These are phyloP conservation scores for Chamaecyparis obtusa DNA, from an alignment of 75 land plant species.

Conservation along the genomic window DNA sequence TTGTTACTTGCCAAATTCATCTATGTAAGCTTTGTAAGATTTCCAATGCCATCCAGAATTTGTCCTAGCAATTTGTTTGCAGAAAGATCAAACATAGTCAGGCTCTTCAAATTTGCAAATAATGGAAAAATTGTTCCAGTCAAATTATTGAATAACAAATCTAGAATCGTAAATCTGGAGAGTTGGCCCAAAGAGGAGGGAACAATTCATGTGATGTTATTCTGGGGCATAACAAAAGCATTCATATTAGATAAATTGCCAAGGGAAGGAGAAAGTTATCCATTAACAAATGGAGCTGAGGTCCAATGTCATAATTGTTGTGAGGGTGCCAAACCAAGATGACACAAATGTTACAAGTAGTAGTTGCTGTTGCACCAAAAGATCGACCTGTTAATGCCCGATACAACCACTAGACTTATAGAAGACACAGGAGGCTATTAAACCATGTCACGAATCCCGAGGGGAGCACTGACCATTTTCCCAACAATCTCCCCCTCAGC, in stretches of 20 bases:
- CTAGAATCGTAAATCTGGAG: slow-evolving; percentile 17
- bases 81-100: slow-evolving; percentile 38
- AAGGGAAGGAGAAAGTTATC: slow-evolving; percentile 58
- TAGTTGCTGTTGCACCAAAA: too few species aligned
- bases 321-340: slow-evolving; percentile 59
- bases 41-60: slow-evolving; percentile 42
- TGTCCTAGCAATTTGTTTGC: slow-evolving; percentile 49
- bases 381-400: too few species aligned
- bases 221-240: slow-evolving; percentile 54
- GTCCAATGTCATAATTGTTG: slow-evolving; percentile 51
- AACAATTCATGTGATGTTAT: slow-evolving; percentile 60
- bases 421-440: too few species aligned
- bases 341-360: too few species aligned
- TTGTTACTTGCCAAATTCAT: slow-evolving; percentile 44
- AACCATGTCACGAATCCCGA: too few species aligned
- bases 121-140: slow-evolving; percentile 21
- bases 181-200: slow-evolving; percentile 45
- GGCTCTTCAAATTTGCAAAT: slow-evolving; percentile 15
- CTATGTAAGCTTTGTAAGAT: slow-evolving; percentile 17
- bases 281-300: slow-evolving; percentile 53
- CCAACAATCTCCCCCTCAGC: too few species aligned
- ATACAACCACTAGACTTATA: too few species aligned
- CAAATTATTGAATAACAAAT: slow-evolving; percentile 35
- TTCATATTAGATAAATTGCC: slow-evolving; percentile 32
- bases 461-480: too few species aligned